phyloP scores from a whole-genome alignment of 257 asterid genomes.

The Parsonsia alboflavescens region DNA sequence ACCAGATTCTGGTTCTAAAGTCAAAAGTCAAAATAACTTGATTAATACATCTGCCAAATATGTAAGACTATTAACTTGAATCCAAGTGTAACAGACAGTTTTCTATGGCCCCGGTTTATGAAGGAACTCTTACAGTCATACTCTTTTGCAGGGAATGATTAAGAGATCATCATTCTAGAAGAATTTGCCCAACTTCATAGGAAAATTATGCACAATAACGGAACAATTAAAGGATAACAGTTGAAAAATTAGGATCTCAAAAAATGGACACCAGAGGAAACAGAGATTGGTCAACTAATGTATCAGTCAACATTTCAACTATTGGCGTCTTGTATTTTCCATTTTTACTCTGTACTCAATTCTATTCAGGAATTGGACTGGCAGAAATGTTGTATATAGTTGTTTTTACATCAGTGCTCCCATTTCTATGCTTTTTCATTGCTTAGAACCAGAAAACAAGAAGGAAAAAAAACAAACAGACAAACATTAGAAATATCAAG shows the following conservation, averaged over 20 bases:
- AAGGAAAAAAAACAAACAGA: too few species aligned
- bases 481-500: not conserved
- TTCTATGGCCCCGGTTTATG: not conserved
- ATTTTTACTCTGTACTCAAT: not conserved
- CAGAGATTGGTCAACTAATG: not conserved
- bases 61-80: not conserved
- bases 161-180: not conserved
- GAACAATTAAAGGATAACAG: not conserved
- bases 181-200: not conserved
- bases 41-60: not conserved
- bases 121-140: not conserved
- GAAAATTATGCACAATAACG: not conserved
- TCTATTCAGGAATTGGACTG: not conserved
- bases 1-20: conserved; percentile 64
- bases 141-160: not conserved
- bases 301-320: not conserved
- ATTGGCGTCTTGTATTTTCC: too few species aligned
- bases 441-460: not conserved
- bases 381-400: not conserved
- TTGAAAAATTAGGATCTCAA: not conserved
- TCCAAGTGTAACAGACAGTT: not conserved
- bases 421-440: not conserved
- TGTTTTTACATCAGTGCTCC: too few species aligned
- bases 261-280: not conserved
- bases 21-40: conserved; percentile 10